Evolutionary conservation across 1,139 yeast species (phyloP).

Genomic region (Debaryomyces subglobosus): DNA sequence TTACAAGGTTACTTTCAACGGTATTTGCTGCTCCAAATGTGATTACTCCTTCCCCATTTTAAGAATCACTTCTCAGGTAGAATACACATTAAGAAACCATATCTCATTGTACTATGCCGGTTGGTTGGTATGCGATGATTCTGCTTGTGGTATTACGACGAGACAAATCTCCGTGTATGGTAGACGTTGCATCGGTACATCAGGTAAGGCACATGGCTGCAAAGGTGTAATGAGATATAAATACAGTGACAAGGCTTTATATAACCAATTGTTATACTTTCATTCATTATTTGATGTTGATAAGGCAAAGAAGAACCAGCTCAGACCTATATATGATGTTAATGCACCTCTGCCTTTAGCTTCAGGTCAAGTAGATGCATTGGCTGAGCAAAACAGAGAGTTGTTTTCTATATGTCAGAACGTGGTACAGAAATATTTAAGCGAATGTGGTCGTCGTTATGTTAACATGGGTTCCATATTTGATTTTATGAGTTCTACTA

Average conservation of each 20-base stretch:
- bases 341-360: conserved; percentile 45
- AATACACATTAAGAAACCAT: conserved; percentile 65
- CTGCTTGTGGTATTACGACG: conserved; percentile 78
- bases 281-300: conserved; percentile 81
- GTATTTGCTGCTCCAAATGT: conserved; percentile 73
- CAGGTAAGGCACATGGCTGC: conserved; percentile 68
- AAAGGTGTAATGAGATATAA: conserved; percentile 82
- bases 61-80: conserved; percentile 71
- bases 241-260: conserved; percentile 78
- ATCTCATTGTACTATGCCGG: conserved; percentile 82
- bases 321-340: conserved; percentile 51
- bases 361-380: conserved; percentile 64
- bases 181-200: conserved; percentile 72
- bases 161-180: conserved; percentile 92
- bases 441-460: conserved; percentile 86
- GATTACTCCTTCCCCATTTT: conserved; percentile 51
- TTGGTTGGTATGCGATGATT: conserved; percentile 83
- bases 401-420: conserved; percentile 57
- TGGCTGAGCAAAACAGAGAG: conserved; percentile 79
- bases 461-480: conserved; percentile 87
- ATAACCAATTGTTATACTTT: conserved; percentile 83
- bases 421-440: conserved; percentile 75
- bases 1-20: conserved; percentile 64
- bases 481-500: conserved; percentile 47
- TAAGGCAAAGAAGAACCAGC: conserved; percentile 61